phyloP scores from a whole-genome alignment of 176 grass and related monocot species.

The Hsuehochloa calcarea region DNA sequence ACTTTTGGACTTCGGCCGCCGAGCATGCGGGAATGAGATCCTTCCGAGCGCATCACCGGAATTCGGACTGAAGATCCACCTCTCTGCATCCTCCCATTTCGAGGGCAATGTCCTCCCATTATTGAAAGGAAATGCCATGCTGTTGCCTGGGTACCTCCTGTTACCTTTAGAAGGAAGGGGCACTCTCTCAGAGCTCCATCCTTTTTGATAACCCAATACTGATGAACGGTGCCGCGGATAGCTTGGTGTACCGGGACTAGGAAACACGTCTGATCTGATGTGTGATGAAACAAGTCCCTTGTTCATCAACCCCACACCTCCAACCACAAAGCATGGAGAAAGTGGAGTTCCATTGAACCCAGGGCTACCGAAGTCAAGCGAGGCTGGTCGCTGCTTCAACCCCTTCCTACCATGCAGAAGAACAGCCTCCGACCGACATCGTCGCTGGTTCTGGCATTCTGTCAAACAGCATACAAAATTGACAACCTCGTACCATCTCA shows the following conservation, averaged over 20 bases:
- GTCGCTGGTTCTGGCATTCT: constrained; percentile 59
- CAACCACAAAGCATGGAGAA: constrained; percentile 54
- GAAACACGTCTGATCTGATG: constrained; percentile 61
- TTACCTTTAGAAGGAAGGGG: constrained; percentile 53
- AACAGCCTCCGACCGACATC: constrained; percentile 30
- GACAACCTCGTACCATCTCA: neutral
- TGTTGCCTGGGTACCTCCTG: constrained; percentile 52
- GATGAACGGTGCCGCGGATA: constrained; percentile 41
- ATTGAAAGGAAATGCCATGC: constrained; percentile 58
- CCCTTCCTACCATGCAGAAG: constrained; percentile 50
- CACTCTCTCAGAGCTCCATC: constrained; percentile 94
- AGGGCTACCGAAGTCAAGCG: constrained; percentile 66
- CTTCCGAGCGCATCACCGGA: constrained; percentile 49
- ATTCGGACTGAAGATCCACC: constrained; percentile 93
- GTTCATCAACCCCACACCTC: constrained; percentile 57
- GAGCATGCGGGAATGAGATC: constrained; percentile 40
- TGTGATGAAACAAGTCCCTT: constrained; percentile 54
- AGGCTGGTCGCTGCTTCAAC: constrained; percentile 47
- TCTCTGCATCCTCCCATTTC: constrained; percentile 98
- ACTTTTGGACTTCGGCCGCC: constrained; percentile 79
- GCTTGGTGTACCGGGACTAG: constrained; percentile 71
- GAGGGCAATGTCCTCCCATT: constrained; percentile 84
- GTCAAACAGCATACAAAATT: constrained; percentile 46
- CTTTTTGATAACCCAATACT: constrained; percentile 48
- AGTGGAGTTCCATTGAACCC: constrained; percentile 37